A percentile compares a stretch with the other conserved stretches of the same genome.
These are phyloP conservation scores for Pelargonium cotyledonis DNA, from an alignment of 441 rosid species.

Conservation along the genomic window DNA sequence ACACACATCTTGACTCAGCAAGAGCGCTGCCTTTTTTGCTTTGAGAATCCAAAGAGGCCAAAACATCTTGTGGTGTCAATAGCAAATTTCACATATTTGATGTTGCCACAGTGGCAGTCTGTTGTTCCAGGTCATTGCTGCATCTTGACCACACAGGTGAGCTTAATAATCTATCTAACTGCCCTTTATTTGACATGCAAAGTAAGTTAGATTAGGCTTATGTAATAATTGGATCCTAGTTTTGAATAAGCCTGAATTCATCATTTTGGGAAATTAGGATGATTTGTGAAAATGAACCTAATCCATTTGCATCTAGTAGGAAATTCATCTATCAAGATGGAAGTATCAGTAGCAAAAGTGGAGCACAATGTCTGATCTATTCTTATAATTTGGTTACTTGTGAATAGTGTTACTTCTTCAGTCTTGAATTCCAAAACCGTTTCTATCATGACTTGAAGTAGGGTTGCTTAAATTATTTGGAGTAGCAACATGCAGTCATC, in stretches of 20 bases:
- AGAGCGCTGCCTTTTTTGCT: conserved; percentile 84
- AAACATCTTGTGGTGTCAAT: conserved; percentile 77
- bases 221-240: not conserved
- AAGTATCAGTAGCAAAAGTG: not conserved
- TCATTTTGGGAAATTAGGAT: not conserved
- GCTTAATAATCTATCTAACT: conserved; percentile 10
- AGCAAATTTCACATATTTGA: conserved; percentile 78
- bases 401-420: not conserved
- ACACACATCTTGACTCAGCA: conserved; percentile 73
- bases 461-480: not conserved
- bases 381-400: not conserved
- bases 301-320: not conserved
- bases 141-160: conserved; percentile 72
- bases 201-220: not conserved
- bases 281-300: not conserved
- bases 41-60: conserved; percentile 80
- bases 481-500: not conserved
- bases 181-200: not conserved
- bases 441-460: not conserved
- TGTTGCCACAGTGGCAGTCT: conserved; percentile 69
- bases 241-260: not conserved
- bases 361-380: not conserved
- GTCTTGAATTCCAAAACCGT: not conserved
- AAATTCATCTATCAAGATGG: no score
- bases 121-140: conserved; percentile 87